phyloP scores from a whole-genome alignment of 306 rosid species.

The Sesbania bispinosa region DNA sequence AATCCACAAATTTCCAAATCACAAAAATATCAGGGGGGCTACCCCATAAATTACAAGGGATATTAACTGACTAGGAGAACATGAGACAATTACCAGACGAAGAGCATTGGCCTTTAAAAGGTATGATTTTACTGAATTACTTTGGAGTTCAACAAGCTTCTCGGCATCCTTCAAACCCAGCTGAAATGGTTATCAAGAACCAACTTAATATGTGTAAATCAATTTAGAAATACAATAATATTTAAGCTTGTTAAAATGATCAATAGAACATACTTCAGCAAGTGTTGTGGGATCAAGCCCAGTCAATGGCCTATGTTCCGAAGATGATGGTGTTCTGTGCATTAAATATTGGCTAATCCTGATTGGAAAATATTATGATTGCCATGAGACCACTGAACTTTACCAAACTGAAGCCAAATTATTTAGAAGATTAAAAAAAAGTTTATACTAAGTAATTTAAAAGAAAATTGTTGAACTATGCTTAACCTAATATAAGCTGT shows the following conservation, averaged over 20 bases:
- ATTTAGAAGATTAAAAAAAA: not conserved
- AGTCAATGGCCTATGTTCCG: constrained; percentile 76
- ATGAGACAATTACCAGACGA: constrained; percentile 53
- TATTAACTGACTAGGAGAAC: not conserved
- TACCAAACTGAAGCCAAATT: constrained; percentile 26
- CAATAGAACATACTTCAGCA: constrained; percentile 69
- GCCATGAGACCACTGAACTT: constrained; percentile 17
- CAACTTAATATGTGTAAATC: constrained; percentile 18
- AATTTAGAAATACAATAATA: constrained; percentile 15
- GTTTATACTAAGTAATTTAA: not conserved
- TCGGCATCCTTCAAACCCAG: constrained; percentile 95
- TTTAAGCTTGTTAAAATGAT: constrained; percentile 25
- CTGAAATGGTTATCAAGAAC: constrained; percentile 44
- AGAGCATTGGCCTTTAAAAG: constrained; percentile 75
- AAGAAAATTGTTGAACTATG: constrained; percentile 8
- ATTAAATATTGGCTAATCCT: constrained; percentile 75
- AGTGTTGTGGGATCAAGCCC: constrained; percentile 95
- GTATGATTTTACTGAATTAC: constrained; percentile 62
- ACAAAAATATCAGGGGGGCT: constrained; percentile 3
- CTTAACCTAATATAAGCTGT: constrained; percentile 80
- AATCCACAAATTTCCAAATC: not conserved
- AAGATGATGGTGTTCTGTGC: constrained; percentile 65
- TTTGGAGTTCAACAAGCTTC: constrained; percentile 53
- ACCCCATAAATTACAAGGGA: constrained; percentile 10
- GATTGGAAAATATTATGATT: constrained; percentile 30